These are phyloP conservation scores for Colletotrichum lupini DNA, from an alignment of 2,329 filamentous ascomycete genomes.

Conservation along the genomic window DNA sequence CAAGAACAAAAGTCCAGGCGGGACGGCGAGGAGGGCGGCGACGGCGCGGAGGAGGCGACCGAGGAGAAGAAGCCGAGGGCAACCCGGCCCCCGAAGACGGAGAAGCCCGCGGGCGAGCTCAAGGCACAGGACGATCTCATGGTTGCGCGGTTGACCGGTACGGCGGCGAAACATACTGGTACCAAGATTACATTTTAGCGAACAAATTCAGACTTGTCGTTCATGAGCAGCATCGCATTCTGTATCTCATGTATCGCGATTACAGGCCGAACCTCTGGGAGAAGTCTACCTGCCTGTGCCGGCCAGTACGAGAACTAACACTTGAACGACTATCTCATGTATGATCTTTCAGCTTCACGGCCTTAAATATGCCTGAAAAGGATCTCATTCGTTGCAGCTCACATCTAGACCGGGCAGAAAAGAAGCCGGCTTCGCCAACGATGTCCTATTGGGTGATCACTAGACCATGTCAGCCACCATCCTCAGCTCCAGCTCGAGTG, in stretches of 20 bases:
- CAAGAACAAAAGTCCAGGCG: conserved; percentile 39
- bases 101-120: conserved; percentile 47
- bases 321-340: neutral
- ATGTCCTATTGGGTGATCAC: neutral
- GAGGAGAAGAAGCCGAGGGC: conserved; percentile 38
- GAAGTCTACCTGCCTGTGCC: neutral
- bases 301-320: neutral
- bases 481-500: neutral
- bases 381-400: neutral
- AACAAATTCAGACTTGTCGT: neutral
- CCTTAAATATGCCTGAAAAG: neutral
- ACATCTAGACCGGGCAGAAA: neutral
- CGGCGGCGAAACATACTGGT: conserved; percentile 81
- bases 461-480: neutral
- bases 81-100: conserved; percentile 32
- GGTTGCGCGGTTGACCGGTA: conserved; percentile 77
- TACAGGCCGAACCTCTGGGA: neutral
- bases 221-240: neutral
- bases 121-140: conserved; percentile 59
- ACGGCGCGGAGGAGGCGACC: conserved; percentile 32
- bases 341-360: neutral
- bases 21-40: conserved; percentile 26
- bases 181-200: conserved; percentile 82
- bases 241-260: neutral
- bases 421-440: neutral